Evolutionary conservation across 2,329 filamentous ascomycete species (phyloP).

Genomic region (Teratosphaeriaceae sp.): DNA sequence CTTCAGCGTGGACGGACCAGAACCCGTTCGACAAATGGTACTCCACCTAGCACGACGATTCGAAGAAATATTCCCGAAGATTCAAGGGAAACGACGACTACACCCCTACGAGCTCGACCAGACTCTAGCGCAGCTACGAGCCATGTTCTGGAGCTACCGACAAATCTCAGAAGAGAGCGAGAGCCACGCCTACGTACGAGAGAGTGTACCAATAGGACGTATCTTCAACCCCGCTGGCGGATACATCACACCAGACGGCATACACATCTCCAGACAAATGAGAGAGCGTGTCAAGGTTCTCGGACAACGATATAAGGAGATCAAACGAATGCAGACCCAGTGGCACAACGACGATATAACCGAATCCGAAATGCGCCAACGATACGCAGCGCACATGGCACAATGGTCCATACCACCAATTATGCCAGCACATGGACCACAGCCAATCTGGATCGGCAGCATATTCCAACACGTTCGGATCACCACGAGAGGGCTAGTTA

Average conservation of each 20-base stretch:
- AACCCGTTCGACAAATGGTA: conserved; percentile 1
- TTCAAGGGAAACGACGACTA: conserved; percentile 5
- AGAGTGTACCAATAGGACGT: conserved; percentile 8
- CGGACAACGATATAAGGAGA: conserved; percentile 1
- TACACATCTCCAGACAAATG: conserved; percentile 4
- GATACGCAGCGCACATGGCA: background rate
- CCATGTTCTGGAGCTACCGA: conserved; percentile 10
- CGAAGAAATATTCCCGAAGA: conserved; percentile 7
- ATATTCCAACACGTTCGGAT: background rate
- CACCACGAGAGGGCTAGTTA: background rate
- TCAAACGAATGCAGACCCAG: background rate
- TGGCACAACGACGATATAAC: background rate
- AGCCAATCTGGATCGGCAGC: background rate
- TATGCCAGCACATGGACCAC: background rate
- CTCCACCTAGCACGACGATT: conserved; percentile 2
- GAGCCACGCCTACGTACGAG: conserved; percentile 2
- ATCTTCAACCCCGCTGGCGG: background rate
- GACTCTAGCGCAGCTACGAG: conserved; percentile 3
- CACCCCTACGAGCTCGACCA: conserved; percentile 6
- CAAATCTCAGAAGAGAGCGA: conserved; percentile 2
- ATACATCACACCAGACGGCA: conserved; percentile 7
- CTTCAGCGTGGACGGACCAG: conserved; percentile 3
- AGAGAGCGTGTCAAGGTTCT: background rate
- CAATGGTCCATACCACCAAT: background rate
- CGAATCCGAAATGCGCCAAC: background rate